Evolutionary conservation across 805 yeast species (phyloP).

Genomic region (Huiozyma sinensis): DNA sequence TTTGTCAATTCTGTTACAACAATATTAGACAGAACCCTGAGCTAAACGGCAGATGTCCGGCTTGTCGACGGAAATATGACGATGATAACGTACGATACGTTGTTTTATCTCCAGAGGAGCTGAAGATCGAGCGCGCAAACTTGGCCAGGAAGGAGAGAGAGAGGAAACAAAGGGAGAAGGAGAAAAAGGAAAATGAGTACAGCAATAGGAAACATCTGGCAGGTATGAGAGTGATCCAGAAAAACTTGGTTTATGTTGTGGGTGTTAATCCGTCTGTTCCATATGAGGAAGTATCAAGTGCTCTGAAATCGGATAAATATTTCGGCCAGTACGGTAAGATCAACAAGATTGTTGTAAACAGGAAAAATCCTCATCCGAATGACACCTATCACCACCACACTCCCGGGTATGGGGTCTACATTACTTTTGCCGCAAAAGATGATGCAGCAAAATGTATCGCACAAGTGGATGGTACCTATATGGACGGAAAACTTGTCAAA

Average conservation of each 20-base stretch:
- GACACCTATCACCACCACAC: constrained; percentile 21
- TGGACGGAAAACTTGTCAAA: constrained; percentile 80
- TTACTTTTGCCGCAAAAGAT: constrained; percentile 84
- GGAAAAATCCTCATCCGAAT: constrained; percentile 40
- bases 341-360: constrained; percentile 84
- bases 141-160: constrained; percentile 75
- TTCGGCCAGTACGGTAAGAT: constrained; percentile 99
- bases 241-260: constrained; percentile 90
- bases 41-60: constrained; percentile 93
- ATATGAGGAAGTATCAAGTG: constrained; percentile 73
- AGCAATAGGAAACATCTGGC: constrained; percentile 78
- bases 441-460: constrained; percentile 91
- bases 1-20: constrained; percentile 96
- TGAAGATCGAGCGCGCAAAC: constrained; percentile 67
- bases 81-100: constrained; percentile 88
- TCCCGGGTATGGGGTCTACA: constrained; percentile 89
- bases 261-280: constrained; percentile 73
- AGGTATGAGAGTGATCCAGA: constrained; percentile 96
- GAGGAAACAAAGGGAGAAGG: constrained; percentile 79
- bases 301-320: constrained; percentile 79
- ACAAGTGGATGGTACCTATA: constrained; percentile 83
- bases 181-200: constrained; percentile 80
- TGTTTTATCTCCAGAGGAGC: constrained; percentile 73
- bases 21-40: constrained; percentile 93
- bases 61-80: constrained; percentile 88